Base-by-base conservation (phyloP, 1,284 basidiomycete species). In the Fomitopsis palustris region DNA sequence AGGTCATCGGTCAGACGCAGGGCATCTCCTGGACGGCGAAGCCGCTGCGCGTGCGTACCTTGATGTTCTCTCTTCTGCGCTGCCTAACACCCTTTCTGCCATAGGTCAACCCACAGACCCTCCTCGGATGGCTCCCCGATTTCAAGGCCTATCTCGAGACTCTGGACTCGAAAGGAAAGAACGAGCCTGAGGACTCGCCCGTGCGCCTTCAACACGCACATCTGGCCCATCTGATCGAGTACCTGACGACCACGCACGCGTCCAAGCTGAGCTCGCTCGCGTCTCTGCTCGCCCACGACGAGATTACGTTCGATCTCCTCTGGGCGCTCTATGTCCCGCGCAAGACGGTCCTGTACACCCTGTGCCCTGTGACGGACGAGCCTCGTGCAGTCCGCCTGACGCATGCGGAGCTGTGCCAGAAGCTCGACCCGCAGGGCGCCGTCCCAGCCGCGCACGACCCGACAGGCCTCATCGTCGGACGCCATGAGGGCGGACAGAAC, bases 301-400 rank as follows among this genome's bases (percentile, higher is more conserved):
- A 86, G 64, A 85, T 86, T 64, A 82, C 80, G 2, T 86, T 78
- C 65, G 78, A 82, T n/a, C 74, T 83, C 19, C 75, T 87, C 27
- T 83, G 82, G 72, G 76, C 81, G 3, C 75, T 87, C 59, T 75
- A 83, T 51, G 75, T 83, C 16, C 83, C 84, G 0, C 62, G 64
- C n/a, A 77, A 81, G 56, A 77, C 78, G 23, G 70, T 81, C 39
- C 71, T 87, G 57, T 78, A 84, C 42, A 75, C 77, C 2, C 73
- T 69, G 1, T 85, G 85, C 66, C 77, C 80, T n/a, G 72, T 81
- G 47, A 83, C 82, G 0, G 78, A 78, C 16, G 78, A 81, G 45
- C 78, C 78, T 3, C 77, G 83, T 55, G 73, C 82, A 3, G 78
- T 82, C 64, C 75, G 77, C 39, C 72, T 84, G 14, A 64, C 72